Conservation (phyloP, 805 yeast species). For the Saccharomycopsis lassenensis region DNA sequence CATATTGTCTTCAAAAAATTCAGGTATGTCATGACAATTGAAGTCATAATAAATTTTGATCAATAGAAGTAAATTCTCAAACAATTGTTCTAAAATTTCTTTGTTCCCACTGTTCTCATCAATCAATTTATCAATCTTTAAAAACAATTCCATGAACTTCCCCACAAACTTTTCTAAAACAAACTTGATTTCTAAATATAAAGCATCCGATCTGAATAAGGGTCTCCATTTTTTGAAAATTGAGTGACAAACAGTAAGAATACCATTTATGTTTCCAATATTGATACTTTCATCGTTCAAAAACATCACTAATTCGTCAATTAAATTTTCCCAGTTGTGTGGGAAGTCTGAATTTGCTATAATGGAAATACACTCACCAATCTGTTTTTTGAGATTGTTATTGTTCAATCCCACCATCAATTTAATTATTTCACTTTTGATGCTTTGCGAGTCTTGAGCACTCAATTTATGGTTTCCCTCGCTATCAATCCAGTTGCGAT, state of each 20-base stretch:
- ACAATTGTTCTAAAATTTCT: constrained; percentile 42
- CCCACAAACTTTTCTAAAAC: constrained; percentile 74
- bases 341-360: constrained; percentile 98
- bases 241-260: constrained; percentile 85
- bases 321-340: constrained; percentile 68
- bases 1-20: constrained; percentile 89
- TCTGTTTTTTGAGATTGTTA: constrained; percentile 67
- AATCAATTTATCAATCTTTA: constrained; percentile 57
- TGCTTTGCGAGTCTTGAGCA: constrained; percentile 46
- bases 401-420: constrained; percentile 77
- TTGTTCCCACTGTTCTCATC: constrained; percentile 31
- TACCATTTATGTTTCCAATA: constrained; percentile 69
- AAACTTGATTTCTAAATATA: constrained; percentile 75
- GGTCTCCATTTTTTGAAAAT: constrained; percentile 97
- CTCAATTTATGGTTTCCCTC: constrained; percentile 68
- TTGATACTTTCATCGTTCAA: constrained; percentile 39
- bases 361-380: constrained; percentile 85
- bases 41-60: constrained; percentile 83
- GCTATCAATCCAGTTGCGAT: constrained; percentile 82
- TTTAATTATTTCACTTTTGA: constrained; percentile 71
- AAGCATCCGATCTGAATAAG: constrained; percentile 78
- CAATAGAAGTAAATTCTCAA: constrained; percentile 62
- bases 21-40: constrained; percentile 97
- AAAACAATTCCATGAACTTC: constrained; percentile 66
- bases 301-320: constrained; percentile 61